Conservation (phyloP, 345 rosid species). For the Trapa bicornis region DNA sequence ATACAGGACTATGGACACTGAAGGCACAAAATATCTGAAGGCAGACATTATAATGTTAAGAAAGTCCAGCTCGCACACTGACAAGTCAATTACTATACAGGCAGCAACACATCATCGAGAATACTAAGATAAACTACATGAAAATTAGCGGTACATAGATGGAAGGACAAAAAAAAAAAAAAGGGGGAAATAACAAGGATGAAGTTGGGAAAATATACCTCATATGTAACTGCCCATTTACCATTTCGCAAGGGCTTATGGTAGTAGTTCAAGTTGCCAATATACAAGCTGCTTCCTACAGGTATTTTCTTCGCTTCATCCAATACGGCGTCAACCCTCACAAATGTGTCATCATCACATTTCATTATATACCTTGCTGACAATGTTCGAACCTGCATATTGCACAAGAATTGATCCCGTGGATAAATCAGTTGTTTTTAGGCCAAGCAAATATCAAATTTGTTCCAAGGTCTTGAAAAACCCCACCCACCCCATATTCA, state of each 20-base stretch:
- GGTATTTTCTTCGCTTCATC: constrained; percentile 55
- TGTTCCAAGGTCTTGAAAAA: background rate
- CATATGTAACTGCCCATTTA: constrained; percentile 96
- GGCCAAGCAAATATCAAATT: background rate
- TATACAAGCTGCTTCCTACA: constrained; percentile 47
- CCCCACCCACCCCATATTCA: constrained; percentile 71
- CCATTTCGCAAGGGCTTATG: constrained; percentile 84
- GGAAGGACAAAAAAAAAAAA: background rate
- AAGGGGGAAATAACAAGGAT: background rate
- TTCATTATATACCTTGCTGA: constrained; percentile 75
- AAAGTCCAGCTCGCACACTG: too few relatives aligned
- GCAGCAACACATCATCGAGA: too few relatives aligned
- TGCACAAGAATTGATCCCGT: constrained; percentile 9
- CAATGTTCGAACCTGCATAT: constrained; percentile 40
- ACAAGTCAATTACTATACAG: too few relatives aligned
- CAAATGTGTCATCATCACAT: constrained; percentile 88
- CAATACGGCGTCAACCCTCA: constrained; percentile 60
- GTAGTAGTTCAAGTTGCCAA: constrained; percentile 80
- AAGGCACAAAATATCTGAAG: too few relatives aligned
- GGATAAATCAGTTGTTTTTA: background rate
- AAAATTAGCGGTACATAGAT: too few relatives aligned
- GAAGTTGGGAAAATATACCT: constrained; percentile 31
- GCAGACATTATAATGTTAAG: too few relatives aligned
- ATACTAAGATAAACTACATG: too few relatives aligned
- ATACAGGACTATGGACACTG: too few relatives aligned